Percentiles rank a stretch among this genome's conserved stretches.
Evolutionary conservation across 164 flowering plant species (phyloP).

Genomic region (Paratinospora sagittata): DNA sequence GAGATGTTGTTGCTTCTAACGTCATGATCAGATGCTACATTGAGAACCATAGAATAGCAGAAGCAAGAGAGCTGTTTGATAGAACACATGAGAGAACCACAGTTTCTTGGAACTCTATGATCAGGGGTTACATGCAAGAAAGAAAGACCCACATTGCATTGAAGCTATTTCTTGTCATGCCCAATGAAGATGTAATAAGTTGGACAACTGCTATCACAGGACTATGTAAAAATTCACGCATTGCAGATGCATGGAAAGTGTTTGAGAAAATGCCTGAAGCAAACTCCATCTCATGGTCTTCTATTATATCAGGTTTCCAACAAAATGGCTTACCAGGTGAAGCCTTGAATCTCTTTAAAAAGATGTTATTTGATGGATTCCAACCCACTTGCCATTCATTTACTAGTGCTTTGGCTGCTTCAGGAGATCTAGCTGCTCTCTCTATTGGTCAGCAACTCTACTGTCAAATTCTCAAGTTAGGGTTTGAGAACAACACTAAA

Average conservation of each 20-base stretch:
- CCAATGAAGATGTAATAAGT: slow-evolving; percentile 19
- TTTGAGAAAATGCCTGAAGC: slow-evolving; percentile 27
- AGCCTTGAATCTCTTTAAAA: slow-evolving; percentile 24
- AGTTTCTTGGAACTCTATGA: slow-evolving; percentile 33
- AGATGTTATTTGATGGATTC: slow-evolving; percentile 24
- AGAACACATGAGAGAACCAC: slow-evolving; percentile 17
- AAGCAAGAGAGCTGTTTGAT: slow-evolving; percentile 28
- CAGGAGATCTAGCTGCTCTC: slow-evolving; percentile 26
- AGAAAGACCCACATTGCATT: slow-evolving; percentile 21
- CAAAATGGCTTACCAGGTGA: slow-evolving; percentile 26
- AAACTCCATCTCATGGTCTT: slow-evolving; percentile 30
- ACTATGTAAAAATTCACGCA: slow-evolving; percentile 13
- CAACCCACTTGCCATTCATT: slow-evolving; percentile 27
- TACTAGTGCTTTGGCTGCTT: slow-evolving; percentile 29
- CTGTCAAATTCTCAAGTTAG: slow-evolving; percentile 23
- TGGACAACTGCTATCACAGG: slow-evolving; percentile 31
- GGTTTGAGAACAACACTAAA: slow-evolving; percentile 20
- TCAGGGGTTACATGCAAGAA: slow-evolving; percentile 24
- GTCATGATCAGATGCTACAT: slow-evolving; percentile 27
- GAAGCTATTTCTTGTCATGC: slow-evolving; percentile 26
- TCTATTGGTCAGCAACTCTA: slow-evolving; percentile 27
- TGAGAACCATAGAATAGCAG: slow-evolving; percentile 19
- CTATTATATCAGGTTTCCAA: slow-evolving; percentile 30
- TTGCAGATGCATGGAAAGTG: slow-evolving; percentile 21
- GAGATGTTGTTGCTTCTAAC: slow-evolving; percentile 28